These are phyloP conservation scores for Cercospora brassicicola DNA, from an alignment of 2,329 filamentous ascomycete species.

Conservation along the genomic window DNA sequence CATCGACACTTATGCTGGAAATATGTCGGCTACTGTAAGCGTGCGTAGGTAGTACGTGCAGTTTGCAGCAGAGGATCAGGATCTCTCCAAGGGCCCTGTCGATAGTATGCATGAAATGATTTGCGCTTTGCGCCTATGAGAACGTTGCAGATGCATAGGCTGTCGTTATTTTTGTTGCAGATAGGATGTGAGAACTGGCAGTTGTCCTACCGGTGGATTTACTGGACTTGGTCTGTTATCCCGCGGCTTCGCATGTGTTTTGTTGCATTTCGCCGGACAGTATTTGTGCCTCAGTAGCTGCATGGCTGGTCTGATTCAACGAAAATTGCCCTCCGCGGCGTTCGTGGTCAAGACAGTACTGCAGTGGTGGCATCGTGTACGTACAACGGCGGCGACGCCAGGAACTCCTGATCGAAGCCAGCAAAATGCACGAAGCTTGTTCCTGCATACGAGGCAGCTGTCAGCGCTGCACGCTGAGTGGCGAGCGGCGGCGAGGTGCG, in stretches of 20 bases:
- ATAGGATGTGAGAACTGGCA: neutral
- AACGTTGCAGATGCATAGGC: constrained; percentile 1
- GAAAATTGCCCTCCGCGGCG: neutral
- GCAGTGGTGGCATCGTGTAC: neutral
- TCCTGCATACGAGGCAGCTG: constrained; percentile 2
- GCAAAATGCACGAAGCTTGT: neutral
- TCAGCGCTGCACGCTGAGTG: neutral
- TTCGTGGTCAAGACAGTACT: neutral
- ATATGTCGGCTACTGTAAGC: neutral
- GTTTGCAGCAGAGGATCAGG: neutral
- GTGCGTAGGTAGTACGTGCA: neutral
- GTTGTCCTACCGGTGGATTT: neutral
- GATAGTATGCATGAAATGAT: neutral
- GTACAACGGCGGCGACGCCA: neutral
- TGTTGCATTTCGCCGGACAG: neutral
- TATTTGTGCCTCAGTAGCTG: neutral
- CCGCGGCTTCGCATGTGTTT: neutral
- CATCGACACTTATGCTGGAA: neutral
- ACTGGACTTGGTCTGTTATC: neutral
- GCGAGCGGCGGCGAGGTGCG: neutral
- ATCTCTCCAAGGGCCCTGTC: neutral
- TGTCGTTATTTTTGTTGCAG: neutral
- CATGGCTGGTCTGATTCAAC: neutral
- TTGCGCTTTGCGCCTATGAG: neutral
- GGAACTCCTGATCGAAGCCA: neutral